phyloP scores from a whole-genome alignment of 108 stramenopile genomes.

The Skeletonema marinoi region DNA sequence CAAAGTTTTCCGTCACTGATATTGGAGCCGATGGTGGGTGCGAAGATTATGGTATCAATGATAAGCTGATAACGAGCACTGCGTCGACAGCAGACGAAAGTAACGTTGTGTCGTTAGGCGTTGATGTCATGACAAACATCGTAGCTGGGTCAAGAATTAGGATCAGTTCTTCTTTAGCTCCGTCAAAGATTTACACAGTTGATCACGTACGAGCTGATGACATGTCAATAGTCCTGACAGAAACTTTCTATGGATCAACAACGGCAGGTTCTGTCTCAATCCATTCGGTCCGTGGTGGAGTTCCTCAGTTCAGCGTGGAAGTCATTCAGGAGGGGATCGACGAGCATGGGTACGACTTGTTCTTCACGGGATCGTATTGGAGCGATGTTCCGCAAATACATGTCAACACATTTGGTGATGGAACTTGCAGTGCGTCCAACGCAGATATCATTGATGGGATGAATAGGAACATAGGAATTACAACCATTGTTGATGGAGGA shows the following conservation, averaged over 20 bases:
- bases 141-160: slow-evolving; percentile 37
- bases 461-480: slow-evolving; percentile 53
- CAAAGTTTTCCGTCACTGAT: slow-evolving; percentile 47
- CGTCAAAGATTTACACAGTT: slow-evolving; percentile 52
- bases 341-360: slow-evolving; percentile 76
- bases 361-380: slow-evolving; percentile 68
- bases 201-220: slow-evolving; percentile 36
- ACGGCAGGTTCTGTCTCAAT: slow-evolving; percentile 23
- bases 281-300: slow-evolving; percentile 33
- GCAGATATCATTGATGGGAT: slow-evolving; percentile 41
- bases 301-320: slow-evolving; percentile 49
- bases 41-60: slow-evolving; percentile 60
- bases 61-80: slow-evolving; percentile 36
- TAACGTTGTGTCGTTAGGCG: slow-evolving; percentile 24
- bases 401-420: slow-evolving; percentile 57
- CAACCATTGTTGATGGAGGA: slow-evolving; percentile 46
- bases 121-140: slow-evolving; percentile 5
- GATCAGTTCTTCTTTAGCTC: slow-evolving; percentile 26
- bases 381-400: slow-evolving; percentile 54
- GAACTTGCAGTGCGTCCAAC: slow-evolving; percentile 36
- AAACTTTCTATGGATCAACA: slow-evolving; percentile 37
- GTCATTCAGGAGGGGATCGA: slow-evolving; percentile 47
- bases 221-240: slow-evolving; percentile 33
- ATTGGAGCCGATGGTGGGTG: slow-evolving; percentile 65
- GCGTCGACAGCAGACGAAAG: slow-evolving; percentile 53